Percentiles rank a stretch among this genome's conserved stretches.
Evolutionary conservation across 2,329 filamentous ascomycete genomes (phyloP).

Genomic region (Aspergillus fructus): DNA sequence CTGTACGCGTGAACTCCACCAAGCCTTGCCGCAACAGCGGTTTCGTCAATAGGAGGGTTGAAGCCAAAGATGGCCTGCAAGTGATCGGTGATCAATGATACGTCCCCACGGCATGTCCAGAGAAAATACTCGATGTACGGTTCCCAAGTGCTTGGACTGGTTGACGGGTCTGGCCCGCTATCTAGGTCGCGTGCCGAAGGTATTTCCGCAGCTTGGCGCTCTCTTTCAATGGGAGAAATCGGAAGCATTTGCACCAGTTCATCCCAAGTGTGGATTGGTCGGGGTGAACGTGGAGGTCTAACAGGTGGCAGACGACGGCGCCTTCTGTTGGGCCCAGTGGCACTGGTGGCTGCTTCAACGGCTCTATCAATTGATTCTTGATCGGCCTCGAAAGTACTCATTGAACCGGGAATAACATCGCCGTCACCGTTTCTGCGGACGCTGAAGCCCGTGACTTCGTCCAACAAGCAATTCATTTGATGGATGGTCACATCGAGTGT

Average conservation of each 20-base stretch:
- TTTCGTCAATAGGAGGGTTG: constrained; percentile 9
- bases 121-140: constrained; percentile 16
- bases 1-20: constrained; percentile 11
- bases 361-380: neutral
- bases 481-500: neutral
- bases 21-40: constrained; percentile 13
- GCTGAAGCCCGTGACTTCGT: neutral
- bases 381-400: neutral
- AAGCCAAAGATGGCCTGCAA: constrained; percentile 16
- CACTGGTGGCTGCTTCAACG: neutral
- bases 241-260: neutral
- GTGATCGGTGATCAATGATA: constrained; percentile 13
- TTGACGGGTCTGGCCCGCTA: constrained; percentile 4
- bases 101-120: constrained; percentile 17
- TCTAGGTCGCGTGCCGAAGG: constrained; percentile 3
- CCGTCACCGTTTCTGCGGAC: neutral
- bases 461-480: neutral
- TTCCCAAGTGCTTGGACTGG: constrained; percentile 8
- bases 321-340: neutral
- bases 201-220: constrained; percentile 8
- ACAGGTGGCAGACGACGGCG: neutral
- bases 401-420: neutral
- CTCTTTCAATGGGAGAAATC: neutral
- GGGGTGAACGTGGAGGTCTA: constrained; percentile 2
- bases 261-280: neutral